These are phyloP conservation scores for Rosellinia necatrix DNA, from an alignment of 2,329 filamentous ascomycete species.

Conservation along the genomic window DNA sequence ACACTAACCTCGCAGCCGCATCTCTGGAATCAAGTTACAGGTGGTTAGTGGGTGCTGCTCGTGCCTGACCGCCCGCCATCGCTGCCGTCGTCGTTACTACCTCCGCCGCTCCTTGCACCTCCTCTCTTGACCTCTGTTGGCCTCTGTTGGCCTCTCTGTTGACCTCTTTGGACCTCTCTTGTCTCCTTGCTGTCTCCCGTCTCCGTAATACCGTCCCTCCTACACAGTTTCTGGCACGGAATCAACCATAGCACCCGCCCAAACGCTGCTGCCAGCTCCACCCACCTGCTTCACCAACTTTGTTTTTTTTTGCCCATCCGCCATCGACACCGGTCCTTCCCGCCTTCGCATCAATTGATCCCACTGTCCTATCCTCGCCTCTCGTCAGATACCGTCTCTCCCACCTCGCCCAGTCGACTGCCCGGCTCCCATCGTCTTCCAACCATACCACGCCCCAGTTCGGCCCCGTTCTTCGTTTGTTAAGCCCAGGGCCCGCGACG, in stretches of 20 bases:
- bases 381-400: constrained; percentile 2
- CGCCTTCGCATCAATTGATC: constrained; percentile 6
- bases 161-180: too few relatives aligned
- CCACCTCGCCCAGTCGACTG: constrained; percentile 5
- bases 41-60: constrained; percentile 7
- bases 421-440: constrained; percentile 12
- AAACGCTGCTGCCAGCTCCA: constrained; percentile 22
- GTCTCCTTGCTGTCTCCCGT: too few relatives aligned
- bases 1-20: constrained; percentile 1
- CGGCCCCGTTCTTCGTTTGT: constrained; percentile 2
- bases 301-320: constrained; percentile 16
- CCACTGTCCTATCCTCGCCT: constrained; percentile 4
- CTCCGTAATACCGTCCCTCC: too few relatives aligned
- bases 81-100: constrained; percentile 5
- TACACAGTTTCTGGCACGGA: constrained; percentile 16
- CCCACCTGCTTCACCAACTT: constrained; percentile 17
- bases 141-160: too few relatives aligned
- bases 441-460: neutral
- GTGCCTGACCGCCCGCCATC: too few relatives aligned
- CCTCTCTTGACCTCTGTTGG: too few relatives aligned
- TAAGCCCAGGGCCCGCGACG: neutral
- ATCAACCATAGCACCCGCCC: constrained; percentile 24
- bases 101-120: constrained; percentile 1
- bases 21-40: too few relatives aligned
- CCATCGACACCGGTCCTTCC: constrained; percentile 15